phyloP scores from a whole-genome alignment of 2,329 filamentous ascomycete genomes.

The Beauveria caledonica region DNA sequence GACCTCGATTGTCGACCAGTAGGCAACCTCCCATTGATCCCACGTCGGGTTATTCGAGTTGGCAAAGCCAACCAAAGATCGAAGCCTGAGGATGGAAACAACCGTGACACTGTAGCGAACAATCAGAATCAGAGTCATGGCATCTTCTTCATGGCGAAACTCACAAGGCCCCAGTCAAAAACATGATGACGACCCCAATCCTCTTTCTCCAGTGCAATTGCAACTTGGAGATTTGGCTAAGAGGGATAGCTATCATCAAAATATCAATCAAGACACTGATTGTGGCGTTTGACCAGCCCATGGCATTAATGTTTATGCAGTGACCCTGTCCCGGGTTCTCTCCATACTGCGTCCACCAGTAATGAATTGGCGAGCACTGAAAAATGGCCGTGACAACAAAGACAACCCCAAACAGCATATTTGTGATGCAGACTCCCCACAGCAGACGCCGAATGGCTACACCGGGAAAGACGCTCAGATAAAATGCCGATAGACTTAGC shows the following conservation, averaged over 20 bases:
- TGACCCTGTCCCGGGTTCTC: slow-evolving; percentile 30
- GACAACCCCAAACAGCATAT: slow-evolving; percentile 29
- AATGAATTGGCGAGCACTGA: slow-evolving; percentile 42
- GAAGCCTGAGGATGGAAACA: slow-evolving; percentile 17
- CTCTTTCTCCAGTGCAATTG: slow-evolving; percentile 41
- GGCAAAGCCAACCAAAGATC: slow-evolving; percentile 15
- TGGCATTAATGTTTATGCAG: slow-evolving; percentile 41
- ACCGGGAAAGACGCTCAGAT: slow-evolving; percentile 44
- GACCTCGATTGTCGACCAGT: slow-evolving; percentile 19
- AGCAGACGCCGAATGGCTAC: slow-evolving; percentile 30
- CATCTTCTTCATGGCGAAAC: slow-evolving; percentile 11
- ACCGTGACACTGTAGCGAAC: slow-evolving; percentile 14
- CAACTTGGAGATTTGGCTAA: slow-evolving; percentile 34
- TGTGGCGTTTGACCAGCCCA: slow-evolving; percentile 44
- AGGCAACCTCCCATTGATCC: slow-evolving; percentile 14
- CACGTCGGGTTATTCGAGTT: slow-evolving; percentile 16
- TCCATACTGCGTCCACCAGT: slow-evolving; percentile 47
- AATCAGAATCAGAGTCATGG: not conserved
- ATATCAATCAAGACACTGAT: slow-evolving; percentile 45
- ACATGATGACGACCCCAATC: slow-evolving; percentile 41
- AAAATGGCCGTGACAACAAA: slow-evolving; percentile 38
- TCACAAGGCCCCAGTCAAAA: slow-evolving; percentile 40
- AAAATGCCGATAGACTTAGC: slow-evolving; percentile 45
- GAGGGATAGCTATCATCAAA: slow-evolving; percentile 43
- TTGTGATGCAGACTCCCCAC: slow-evolving; percentile 33